Percentiles rank a stretch among this genome's conserved stretches.
Conservation (phyloP, 2,329 filamentous ascomycete species). For the Pyrenochaeta sp. region DNA sequence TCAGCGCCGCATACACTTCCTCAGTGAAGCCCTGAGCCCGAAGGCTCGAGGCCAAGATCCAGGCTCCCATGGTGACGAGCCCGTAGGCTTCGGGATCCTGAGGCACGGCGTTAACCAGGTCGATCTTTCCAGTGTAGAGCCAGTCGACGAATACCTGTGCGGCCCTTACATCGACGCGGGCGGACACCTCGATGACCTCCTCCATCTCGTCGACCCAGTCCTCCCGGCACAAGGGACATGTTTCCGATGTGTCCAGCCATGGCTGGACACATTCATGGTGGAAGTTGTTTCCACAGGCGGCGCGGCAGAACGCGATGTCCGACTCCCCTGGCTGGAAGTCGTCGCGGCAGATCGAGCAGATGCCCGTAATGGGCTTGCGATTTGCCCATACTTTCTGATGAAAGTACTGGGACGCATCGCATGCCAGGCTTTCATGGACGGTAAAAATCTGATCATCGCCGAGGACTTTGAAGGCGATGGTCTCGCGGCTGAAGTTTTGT, state of each 20-base stretch:
- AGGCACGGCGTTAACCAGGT: neutral
- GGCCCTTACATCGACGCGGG: neutral
- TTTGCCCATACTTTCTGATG: conserved; percentile 20
- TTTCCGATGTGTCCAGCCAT: no score
- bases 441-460: conserved; percentile 15
- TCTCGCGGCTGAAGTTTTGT: conserved; percentile 8
- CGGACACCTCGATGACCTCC: neutral
- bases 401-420: conserved; percentile 19
- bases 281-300: no score
- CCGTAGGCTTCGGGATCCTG: conserved; percentile 1
- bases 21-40: no score
- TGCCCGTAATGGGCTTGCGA: conserved; percentile 13
- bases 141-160: conserved; percentile 24
- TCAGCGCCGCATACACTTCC: no score
- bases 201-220: no score
- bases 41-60: no score
- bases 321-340: no score
- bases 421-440: conserved; percentile 31
- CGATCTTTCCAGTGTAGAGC: conserved; percentile 12
- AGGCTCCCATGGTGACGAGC: conserved; percentile 6
- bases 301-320: no score
- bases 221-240: no score
- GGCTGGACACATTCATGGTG: no score
- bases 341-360: conserved; percentile 27
- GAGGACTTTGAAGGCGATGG: conserved; percentile 10